Evolutionary conservation across 768 basidiomycete species (phyloP).

Genomic region (Tricholoma hemisulphureum): DNA sequence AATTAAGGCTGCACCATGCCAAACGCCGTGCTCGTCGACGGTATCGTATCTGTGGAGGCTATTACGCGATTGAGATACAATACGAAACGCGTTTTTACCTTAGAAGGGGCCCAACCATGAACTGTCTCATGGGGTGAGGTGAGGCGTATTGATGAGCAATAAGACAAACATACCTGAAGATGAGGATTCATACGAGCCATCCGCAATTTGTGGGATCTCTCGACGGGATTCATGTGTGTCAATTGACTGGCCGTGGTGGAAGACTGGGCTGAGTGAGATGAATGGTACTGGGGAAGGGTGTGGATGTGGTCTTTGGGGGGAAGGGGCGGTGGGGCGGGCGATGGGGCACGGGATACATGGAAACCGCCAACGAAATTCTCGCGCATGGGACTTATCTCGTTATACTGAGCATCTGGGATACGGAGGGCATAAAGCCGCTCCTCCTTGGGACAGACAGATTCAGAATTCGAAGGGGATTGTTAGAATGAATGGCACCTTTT

Average conservation of each 20-base stretch:
- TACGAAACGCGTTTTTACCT: conserved; percentile 30
- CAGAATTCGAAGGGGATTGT: conserved; percentile 6
- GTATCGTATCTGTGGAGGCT: conserved; percentile 76
- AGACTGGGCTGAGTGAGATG: conserved; percentile 22
- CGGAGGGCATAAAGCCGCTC: conserved; percentile 29
- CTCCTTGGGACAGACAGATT: conserved; percentile 26
- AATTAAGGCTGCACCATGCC: conserved; percentile 86
- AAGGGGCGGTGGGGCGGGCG: conserved; percentile 45
- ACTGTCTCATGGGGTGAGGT: conserved; percentile 31
- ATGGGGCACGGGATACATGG: conserved; percentile 27
- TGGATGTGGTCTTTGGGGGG: conserved; percentile 46
- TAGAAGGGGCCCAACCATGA: conserved; percentile 90
- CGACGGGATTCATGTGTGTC: conserved; percentile 55
- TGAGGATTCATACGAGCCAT: conserved; percentile 75
- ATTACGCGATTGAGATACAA: background rate
- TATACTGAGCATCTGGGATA: conserved; percentile 46
- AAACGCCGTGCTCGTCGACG: conserved; percentile 70
- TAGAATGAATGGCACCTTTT: conserved; percentile 39
- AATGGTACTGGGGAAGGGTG: conserved; percentile 14
- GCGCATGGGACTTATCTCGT: conserved; percentile 59
- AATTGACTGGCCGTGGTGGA: conserved; percentile 40
- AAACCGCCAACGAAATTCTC: conserved; percentile 64
- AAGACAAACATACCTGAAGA: conserved; percentile 51
- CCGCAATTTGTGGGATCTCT: conserved; percentile 59
- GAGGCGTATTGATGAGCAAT: background rate